Evolutionary conservation across 352 stramenopile genomes (phyloP).

Genomic region (Globisporangium mamillatum): DNA sequence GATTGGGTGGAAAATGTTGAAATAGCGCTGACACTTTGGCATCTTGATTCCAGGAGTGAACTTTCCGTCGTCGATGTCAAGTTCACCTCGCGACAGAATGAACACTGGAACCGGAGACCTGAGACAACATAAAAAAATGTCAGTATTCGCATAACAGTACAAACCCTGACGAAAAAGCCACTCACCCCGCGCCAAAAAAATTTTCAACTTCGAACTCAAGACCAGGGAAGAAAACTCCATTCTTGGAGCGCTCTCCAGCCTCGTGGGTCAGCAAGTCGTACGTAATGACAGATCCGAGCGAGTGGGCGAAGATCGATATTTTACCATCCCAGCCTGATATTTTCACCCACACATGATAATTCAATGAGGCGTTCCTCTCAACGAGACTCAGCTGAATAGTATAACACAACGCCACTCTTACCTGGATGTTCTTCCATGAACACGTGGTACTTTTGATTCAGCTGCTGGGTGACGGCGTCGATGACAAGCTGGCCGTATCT

Average conservation of each 20-base stretch:
- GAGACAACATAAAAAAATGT: background rate
- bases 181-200: constrained; percentile 81
- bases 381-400: background rate
- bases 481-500: constrained; percentile 91
- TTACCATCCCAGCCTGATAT: constrained; percentile 76
- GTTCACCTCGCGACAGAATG: constrained; percentile 76
- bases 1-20: constrained; percentile 92
- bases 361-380: background rate
- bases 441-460: constrained; percentile 89
- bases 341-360: background rate
- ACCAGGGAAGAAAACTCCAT: constrained; percentile 70
- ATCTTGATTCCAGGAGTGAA: constrained; percentile 82
- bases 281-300: constrained; percentile 88
- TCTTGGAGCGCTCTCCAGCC: constrained; percentile 49
- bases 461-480: constrained; percentile 84
- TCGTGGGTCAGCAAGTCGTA: constrained; percentile 91
- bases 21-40: constrained; percentile 78
- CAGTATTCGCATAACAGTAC: background rate
- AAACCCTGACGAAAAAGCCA: background rate
- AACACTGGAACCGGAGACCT: constrained; percentile 84
- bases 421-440: constrained; percentile 87
- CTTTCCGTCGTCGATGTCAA: constrained; percentile 69
- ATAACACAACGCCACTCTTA: constrained; percentile 8
- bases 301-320: constrained; percentile 90
- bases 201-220: constrained; percentile 87